Conservation (phyloP, 2,329 filamentous ascomycete genomes). For the Parasarocladium wereldwijsianum region DNA sequence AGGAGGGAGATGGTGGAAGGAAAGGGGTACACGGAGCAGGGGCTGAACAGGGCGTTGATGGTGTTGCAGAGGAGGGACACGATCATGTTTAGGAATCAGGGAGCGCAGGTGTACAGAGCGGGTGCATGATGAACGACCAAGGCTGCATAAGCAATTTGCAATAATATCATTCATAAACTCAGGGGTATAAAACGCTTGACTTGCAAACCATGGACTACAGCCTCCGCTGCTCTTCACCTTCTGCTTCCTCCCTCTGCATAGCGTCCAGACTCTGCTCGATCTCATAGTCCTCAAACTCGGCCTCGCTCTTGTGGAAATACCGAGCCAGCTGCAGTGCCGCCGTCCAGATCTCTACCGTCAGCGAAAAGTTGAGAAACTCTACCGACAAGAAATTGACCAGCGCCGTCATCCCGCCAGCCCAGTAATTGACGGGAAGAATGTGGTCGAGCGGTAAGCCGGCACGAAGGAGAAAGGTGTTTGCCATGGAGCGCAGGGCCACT, state of each 20-base stretch:
- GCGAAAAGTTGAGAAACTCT: constrained; percentile 28
- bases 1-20: constrained; percentile 84
- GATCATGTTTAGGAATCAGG: constrained; percentile 66
- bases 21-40: constrained; percentile 78
- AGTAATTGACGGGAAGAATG: constrained; percentile 22
- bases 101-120: constrained; percentile 59
- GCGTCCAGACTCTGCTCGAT: too few relatives aligned
- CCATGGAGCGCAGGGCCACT: constrained; percentile 27
- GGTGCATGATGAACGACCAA: constrained; percentile 46
- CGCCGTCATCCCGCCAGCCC: constrained; percentile 22
- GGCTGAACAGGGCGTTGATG: constrained; percentile 69
- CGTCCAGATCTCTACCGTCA: constrained; percentile 31
- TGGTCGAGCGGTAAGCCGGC: constrained; percentile 21
- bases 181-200: neutral
- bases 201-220: constrained; percentile 1
- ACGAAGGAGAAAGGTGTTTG: constrained; percentile 23
- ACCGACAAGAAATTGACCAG: constrained; percentile 29
- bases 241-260: too few relatives aligned
- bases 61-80: constrained; percentile 80
- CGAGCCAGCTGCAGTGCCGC: constrained; percentile 21
- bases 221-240: too few relatives aligned
- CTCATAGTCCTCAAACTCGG: constrained; percentile 25
- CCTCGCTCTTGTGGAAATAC: constrained; percentile 25
- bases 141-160: too few relatives aligned
- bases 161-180: too few relatives aligned